Evolutionary conservation across 2,329 filamentous ascomycete genomes (phyloP).

Genomic region (Pseudocercospora crystallina): DNA sequence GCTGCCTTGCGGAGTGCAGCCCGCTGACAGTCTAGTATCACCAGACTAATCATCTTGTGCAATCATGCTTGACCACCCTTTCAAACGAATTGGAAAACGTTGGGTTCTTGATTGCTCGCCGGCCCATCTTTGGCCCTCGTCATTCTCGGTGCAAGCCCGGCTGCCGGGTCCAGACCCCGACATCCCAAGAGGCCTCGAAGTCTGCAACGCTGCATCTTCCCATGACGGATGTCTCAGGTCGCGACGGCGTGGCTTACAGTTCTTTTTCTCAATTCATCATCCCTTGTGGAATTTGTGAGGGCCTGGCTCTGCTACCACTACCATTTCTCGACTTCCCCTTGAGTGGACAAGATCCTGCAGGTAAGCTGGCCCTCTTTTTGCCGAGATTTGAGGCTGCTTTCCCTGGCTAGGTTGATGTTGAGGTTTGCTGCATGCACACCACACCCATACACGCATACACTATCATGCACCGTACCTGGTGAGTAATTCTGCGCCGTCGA

Average conservation of each 20-base stretch:
- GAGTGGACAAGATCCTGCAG: not conserved
- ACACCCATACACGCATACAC: not conserved
- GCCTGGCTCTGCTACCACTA: no score
- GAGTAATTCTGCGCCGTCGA: no score
- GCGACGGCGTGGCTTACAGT: slow-evolving; percentile 7
- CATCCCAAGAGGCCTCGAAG: no score
- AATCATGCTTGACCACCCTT: not conserved
- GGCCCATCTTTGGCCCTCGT: not conserved
- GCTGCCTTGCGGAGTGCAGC: no score
- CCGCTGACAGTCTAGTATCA: no score
- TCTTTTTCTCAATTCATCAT: slow-evolving; percentile 5
- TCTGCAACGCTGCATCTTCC: not conserved
- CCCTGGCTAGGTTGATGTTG: not conserved
- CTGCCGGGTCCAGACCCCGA: no score
- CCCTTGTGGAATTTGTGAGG: slow-evolving; percentile 8
- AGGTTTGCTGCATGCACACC: not conserved
- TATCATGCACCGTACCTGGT: no score
- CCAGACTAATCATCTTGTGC: no score
- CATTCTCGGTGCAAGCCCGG: no score
- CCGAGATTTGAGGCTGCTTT: no score
- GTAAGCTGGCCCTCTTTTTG: no score
- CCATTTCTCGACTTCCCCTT: not conserved
- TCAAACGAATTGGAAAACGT: not conserved
- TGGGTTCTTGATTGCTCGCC: not conserved
- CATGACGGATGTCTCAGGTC: slow-evolving; percentile 1